phyloP scores from a whole-genome alignment of 2,329 filamentous ascomycete genomes.

The Achaetomium macrosporum region DNA sequence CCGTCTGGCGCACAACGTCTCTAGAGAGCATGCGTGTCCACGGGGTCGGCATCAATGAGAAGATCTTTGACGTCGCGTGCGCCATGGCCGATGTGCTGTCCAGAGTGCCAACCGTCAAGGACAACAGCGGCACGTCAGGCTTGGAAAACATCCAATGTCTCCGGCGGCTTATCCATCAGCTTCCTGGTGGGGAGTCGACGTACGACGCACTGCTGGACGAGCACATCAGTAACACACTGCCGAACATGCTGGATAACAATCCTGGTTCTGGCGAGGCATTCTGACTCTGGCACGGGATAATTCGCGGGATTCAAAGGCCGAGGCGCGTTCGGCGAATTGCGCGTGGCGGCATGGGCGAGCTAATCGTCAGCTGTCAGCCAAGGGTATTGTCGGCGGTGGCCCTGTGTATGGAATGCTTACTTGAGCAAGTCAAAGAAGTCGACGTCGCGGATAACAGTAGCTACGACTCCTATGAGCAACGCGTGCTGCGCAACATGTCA shows the following conservation, averaged over 20 bases:
- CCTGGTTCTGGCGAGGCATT: no score
- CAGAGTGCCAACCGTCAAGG: constrained; percentile 30
- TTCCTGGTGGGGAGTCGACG: constrained; percentile 1
- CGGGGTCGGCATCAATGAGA: constrained; percentile 42
- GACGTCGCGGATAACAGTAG: no score
- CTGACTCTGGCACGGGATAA: no score
- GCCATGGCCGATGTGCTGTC: constrained; percentile 41
- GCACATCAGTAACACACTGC: constrained; percentile 4
- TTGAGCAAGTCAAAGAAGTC: no score
- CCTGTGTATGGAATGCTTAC: no score
- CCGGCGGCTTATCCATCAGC: neutral
- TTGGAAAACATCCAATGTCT: constrained; percentile 2
- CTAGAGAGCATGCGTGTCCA: constrained; percentile 37
- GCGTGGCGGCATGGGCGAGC: no score
- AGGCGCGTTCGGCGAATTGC: no score
- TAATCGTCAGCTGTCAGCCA: no score
- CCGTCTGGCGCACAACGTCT: constrained; percentile 32
- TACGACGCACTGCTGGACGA: constrained; percentile 1
- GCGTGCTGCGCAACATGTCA: no score
- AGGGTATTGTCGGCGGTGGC: no score
- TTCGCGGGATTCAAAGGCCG: no score
- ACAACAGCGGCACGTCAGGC: neutral
- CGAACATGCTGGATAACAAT: neutral
- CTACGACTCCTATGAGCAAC: no score
- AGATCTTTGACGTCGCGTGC: constrained; percentile 41